A percentile compares a stretch with the other conserved stretches of the same genome.
Conservation (phyloP, 106 monocot genomes). For the Alisma plantagoaquatica region DNA sequence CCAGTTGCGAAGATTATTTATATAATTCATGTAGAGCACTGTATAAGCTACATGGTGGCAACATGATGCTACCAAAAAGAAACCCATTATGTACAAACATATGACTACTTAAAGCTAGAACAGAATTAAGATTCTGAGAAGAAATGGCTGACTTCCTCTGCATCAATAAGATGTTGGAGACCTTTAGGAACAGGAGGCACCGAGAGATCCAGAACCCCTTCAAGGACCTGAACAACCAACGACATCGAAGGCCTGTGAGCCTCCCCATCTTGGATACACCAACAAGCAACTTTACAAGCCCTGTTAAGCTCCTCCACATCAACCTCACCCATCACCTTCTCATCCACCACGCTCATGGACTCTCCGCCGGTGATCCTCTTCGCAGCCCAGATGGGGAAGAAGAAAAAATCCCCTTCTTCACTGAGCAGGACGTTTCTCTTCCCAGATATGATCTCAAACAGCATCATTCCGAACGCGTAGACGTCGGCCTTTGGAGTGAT, state of each 20-base stretch:
- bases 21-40: no score
- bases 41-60: no score
- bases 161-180: neutral
- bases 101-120: no score
- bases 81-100: no score
- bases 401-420: neutral
- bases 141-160: neutral
- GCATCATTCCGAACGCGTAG: constrained; percentile 5
- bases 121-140: no score
- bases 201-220: constrained; percentile 17
- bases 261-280: no score
- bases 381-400: constrained; percentile 3
- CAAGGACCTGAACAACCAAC: constrained; percentile 20
- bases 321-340: constrained; percentile 13
- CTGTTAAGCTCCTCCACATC: constrained; percentile 20
- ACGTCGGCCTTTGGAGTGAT: constrained; percentile 6
- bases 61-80: no score
- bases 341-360: constrained; percentile 15
- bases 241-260: constrained; percentile 33
- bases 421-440: neutral
- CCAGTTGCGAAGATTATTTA: no score
- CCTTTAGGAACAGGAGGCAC: constrained; percentile 21
- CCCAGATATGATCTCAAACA: no score
- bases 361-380: constrained; percentile 1
- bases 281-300: constrained; percentile 33